Percentiles rank a stretch among this genome's conserved stretches.
These are phyloP conservation scores for Paramarasmius palmivorus DNA, from an alignment of 1,284 basidiomycete genomes.

Conservation along the genomic window DNA sequence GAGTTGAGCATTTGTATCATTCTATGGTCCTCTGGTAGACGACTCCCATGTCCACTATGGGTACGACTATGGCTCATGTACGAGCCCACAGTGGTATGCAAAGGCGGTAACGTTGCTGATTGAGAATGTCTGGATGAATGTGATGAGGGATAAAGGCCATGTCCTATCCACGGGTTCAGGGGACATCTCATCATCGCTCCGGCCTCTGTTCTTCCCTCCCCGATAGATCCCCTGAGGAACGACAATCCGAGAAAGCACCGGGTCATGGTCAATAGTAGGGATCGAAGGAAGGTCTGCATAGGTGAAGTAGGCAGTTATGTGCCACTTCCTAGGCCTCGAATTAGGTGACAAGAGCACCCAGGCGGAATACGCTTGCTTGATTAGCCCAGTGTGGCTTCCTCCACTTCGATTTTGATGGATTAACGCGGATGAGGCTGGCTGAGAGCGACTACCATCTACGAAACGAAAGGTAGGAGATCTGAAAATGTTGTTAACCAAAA, in stretches of 20 bases:
- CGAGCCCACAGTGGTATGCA: constrained; percentile 30
- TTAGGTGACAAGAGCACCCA: constrained; percentile 50
- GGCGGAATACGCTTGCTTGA: constrained; percentile 67
- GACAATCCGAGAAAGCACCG: constrained; percentile 46
- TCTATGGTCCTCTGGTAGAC: constrained; percentile 59
- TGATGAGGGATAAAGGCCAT: constrained; percentile 5
- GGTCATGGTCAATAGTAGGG: constrained; percentile 59
- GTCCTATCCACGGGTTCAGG: constrained; percentile 6
- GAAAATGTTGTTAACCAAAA: constrained; percentile 13
- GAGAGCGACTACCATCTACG: constrained; percentile 51
- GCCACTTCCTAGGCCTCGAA: constrained; percentile 57
- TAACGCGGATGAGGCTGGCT: constrained; percentile 52
- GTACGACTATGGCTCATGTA: constrained; percentile 29
- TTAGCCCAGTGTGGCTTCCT: constrained; percentile 51
- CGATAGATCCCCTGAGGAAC: constrained; percentile 60
- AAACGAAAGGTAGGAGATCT: constrained; percentile 54
- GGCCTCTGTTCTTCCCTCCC: constrained; percentile 57
- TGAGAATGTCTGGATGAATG: constrained; percentile 24
- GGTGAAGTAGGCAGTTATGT: constrained; percentile 65
- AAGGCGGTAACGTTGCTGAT: constrained; percentile 32
- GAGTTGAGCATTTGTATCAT: constrained; percentile 63
- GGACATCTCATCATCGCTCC: constrained; percentile 34
- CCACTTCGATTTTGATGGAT: constrained; percentile 59
- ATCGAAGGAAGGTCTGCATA: constrained; percentile 59
- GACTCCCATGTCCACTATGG: constrained; percentile 30